Evolutionary conservation across 1,284 basidiomycete species (phyloP), one percentile per base, ranked within the genome.

Genomic region (Marasmius sp.): DNA sequence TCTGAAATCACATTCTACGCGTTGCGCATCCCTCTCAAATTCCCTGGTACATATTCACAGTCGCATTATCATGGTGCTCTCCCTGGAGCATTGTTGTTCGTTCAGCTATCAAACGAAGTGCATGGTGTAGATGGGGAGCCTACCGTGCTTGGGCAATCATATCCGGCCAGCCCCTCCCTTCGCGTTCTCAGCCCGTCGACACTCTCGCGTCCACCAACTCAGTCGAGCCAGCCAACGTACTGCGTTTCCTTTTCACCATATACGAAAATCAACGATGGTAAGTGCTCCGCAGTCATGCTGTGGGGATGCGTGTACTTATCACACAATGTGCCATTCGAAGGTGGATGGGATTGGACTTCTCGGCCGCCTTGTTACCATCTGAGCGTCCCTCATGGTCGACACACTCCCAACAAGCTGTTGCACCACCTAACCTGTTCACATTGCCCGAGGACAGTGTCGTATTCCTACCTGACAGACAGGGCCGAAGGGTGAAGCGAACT

Each of bases 241-340:
- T 93, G 27, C 89, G 92, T 51, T 95, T 95, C 77, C 80, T 92
- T 47, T 95, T 95, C 72, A 93, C 91, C 41, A 77, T 97, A 36
- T 91, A 93, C 71, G 95, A 98, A 75, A 98, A 97, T 74, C 95
- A 98, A 77, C 85, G 95, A 5, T 98, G 95, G 96, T 54, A 38
- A 54, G 36, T 6, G 8, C 16, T 6, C 7, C n/a, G 38, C 16
- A 10, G 14, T 9, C 52, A 36, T 54, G 18, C 36, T n/a, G 6
- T 36, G 34, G 8, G 9, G n/a, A 14, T 54, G 34, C 9, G 18
- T 37, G 34, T 54, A 7, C 34, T 38, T 8, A 10, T 54, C 14
- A 10, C 14, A 10, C 16, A 47, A 47, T 6, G 11, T 49, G 10
- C 18, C 48, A 20, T 49, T 20, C 11, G 27, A 11, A 54, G 52